phyloP scores from a whole-genome alignment of 352 stramenopile species.

The Phytophthora multivora region DNA sequence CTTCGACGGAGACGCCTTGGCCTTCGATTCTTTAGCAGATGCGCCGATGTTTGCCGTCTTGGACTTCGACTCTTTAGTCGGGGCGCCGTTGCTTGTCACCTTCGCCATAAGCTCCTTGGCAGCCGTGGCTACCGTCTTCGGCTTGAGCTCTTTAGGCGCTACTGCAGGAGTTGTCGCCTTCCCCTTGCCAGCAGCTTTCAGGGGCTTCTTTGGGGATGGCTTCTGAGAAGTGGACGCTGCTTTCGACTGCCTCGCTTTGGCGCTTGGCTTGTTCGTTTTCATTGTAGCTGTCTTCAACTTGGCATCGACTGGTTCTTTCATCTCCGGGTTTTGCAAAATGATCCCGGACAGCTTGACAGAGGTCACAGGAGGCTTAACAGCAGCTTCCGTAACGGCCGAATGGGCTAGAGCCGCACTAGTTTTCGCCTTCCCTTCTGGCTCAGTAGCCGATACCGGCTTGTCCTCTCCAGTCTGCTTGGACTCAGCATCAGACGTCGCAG shows the following conservation, averaged over 20 bases:
- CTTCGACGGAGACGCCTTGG: slow-evolving; percentile 10
- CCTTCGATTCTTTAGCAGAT: slow-evolving; percentile 17
- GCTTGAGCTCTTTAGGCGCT: slow-evolving; percentile 15
- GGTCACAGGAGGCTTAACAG: neutral
- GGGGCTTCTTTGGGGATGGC: slow-evolving; percentile 24
- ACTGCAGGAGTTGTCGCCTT: slow-evolving; percentile 6
- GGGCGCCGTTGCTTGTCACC: no score
- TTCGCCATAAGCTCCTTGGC: slow-evolving; percentile 20
- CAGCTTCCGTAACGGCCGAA: neutral
- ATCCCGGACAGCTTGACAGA: neutral
- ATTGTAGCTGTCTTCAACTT: slow-evolving; percentile 7
- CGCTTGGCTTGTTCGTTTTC: slow-evolving; percentile 6
- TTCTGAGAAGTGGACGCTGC: slow-evolving; percentile 3
- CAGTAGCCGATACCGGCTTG: slow-evolving; percentile 3
- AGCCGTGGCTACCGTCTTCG: slow-evolving; percentile 1
- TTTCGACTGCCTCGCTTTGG: slow-evolving; percentile 23
- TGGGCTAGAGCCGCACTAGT: neutral
- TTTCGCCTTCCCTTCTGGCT: neutral
- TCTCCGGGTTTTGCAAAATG: slow-evolving; percentile 41
- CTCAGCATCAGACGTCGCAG: neutral
- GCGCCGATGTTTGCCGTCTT: slow-evolving; percentile 4
- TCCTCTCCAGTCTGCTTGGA: neutral
- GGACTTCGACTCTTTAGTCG: slow-evolving; percentile 2
- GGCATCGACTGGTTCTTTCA: slow-evolving; percentile 15
- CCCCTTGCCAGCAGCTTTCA: slow-evolving; percentile 19